Percentiles rank a stretch among this genome's conserved stretches.
Conservation (phyloP, 257 asterid species). For the Coffea canephora region DNA sequence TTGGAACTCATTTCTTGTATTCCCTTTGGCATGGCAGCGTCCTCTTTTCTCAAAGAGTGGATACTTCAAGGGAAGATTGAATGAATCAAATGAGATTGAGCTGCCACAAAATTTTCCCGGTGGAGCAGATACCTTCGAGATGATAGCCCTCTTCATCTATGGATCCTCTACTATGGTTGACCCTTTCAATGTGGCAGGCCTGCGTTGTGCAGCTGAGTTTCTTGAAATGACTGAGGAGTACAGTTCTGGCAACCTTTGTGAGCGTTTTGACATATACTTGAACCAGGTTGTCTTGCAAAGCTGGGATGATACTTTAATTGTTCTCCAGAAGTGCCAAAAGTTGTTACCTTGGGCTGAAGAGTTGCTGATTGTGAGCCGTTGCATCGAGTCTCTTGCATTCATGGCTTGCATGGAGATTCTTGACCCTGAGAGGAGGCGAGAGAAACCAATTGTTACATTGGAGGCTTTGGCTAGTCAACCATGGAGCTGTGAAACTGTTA, state of each 20-base stretch:
- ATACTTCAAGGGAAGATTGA: slow-evolving; percentile 49
- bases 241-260: slow-evolving; percentile 47
- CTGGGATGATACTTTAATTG: slow-evolving; percentile 64
- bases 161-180: slow-evolving; percentile 60
- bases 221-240: slow-evolving; percentile 57
- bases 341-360: slow-evolving; percentile 66
- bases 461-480: slow-evolving; percentile 42
- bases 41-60: slow-evolving; percentile 59
- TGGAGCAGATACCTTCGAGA: slow-evolving; percentile 62
- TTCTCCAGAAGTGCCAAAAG: slow-evolving; percentile 52
- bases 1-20: not conserved
- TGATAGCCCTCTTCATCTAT: slow-evolving; percentile 65
- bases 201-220: slow-evolving; percentile 71
- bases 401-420: slow-evolving; percentile 93
- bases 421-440: slow-evolving; percentile 72
- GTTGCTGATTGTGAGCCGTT: slow-evolving; percentile 61
- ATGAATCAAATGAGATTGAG: slow-evolving; percentile 49
- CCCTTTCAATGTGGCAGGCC: slow-evolving; percentile 58
- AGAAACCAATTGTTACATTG: slow-evolving; percentile 46
- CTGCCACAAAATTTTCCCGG: slow-evolving; percentile 62
- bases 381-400: slow-evolving; percentile 78
- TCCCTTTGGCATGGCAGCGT: slow-evolving; percentile 36
- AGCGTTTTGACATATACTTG: slow-evolving; percentile 64
- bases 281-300: slow-evolving; percentile 71
- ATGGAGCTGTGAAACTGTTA: slow-evolving; percentile 38